Conservation (phyloP, 2,329 filamentous ascomycete species). For the Fusarium newnesense region DNA sequence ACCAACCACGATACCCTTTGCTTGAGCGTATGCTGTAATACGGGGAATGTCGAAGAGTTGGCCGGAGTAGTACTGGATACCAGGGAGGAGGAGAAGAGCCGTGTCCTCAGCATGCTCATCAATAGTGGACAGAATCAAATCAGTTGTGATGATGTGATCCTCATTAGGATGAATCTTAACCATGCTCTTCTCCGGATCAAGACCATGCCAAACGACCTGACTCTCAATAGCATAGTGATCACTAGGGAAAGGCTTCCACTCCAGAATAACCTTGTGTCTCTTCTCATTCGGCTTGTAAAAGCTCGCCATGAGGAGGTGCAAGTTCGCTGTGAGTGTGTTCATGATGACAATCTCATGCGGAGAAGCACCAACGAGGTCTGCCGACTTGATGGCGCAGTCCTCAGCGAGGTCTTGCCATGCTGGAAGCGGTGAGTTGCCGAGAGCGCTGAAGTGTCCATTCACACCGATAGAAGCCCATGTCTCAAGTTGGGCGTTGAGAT, state of each 20-base stretch:
- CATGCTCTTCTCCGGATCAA: slow-evolving; percentile 74
- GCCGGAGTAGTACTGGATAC: slow-evolving; percentile 92
- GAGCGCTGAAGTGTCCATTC: slow-evolving; percentile 79
- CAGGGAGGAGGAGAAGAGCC: slow-evolving; percentile 82
- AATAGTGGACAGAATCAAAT: slow-evolving; percentile 77
- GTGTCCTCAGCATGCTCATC: slow-evolving; percentile 78
- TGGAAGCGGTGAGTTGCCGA: slow-evolving; percentile 73
- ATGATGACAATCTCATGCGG: slow-evolving; percentile 84
- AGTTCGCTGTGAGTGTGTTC: slow-evolving; percentile 85
- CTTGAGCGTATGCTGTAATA: slow-evolving; percentile 82
- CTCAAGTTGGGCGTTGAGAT: slow-evolving; percentile 77
- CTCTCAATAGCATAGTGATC: slow-evolving; percentile 88
- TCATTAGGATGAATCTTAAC: slow-evolving; percentile 76
- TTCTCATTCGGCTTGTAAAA: slow-evolving; percentile 78
- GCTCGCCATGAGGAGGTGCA: slow-evolving; percentile 84
- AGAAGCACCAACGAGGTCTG: slow-evolving; percentile 78
- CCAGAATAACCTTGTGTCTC: slow-evolving; percentile 83
- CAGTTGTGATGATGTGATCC: slow-evolving; percentile 72
- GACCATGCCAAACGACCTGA: slow-evolving; percentile 77
- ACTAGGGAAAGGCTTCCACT: slow-evolving; percentile 90
- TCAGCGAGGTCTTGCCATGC: slow-evolving; percentile 85
- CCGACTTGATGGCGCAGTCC: slow-evolving; percentile 74
- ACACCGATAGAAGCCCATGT: slow-evolving; percentile 90
- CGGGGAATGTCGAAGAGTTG: slow-evolving; percentile 84
- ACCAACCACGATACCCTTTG: slow-evolving; percentile 76